Percentiles rank a stretch among this genome's conserved stretches.
These are phyloP conservation scores for Aethionema arabicum DNA, from an alignment of 345 rosid species.

Conservation along the genomic window DNA sequence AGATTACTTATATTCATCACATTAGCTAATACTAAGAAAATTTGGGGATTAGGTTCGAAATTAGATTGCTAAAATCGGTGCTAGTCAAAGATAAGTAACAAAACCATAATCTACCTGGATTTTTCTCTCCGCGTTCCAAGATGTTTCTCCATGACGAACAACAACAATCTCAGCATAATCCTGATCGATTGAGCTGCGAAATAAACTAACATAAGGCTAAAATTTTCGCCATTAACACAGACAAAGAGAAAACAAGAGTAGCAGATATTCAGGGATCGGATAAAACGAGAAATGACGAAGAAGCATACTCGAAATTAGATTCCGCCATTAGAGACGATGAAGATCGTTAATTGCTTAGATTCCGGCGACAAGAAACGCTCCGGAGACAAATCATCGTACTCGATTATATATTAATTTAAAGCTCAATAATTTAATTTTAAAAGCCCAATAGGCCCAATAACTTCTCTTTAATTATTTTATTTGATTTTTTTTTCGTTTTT, in stretches of 20 bases:
- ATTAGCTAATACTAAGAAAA: conserved; percentile 1
- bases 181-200: conserved; percentile 33
- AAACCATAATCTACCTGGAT: conserved; percentile 49
- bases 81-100: neutral
- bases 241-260: neutral
- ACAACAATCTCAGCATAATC: conserved; percentile 62
- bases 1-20: neutral
- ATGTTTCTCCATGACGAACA: conserved; percentile 82
- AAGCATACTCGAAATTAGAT: conserved; percentile 26
- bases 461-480: no score
- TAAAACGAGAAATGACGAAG: neutral
- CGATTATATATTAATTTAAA: neutral
- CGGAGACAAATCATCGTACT: neutral
- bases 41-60: neutral
- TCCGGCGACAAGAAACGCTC: neutral
- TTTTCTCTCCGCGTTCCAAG: conserved; percentile 72
- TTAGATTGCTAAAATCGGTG: neutral
- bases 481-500: no score
- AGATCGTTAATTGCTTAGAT: neutral
- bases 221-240: neutral
- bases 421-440: neutral
- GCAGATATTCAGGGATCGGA: neutral
- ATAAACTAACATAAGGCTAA: neutral
- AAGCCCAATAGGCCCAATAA: no score
- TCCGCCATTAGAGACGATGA: conserved; percentile 32